Evolutionary conservation across 2,329 filamentous ascomycete species (phyloP).

Genomic region (Phaeosphaeria sp.): DNA sequence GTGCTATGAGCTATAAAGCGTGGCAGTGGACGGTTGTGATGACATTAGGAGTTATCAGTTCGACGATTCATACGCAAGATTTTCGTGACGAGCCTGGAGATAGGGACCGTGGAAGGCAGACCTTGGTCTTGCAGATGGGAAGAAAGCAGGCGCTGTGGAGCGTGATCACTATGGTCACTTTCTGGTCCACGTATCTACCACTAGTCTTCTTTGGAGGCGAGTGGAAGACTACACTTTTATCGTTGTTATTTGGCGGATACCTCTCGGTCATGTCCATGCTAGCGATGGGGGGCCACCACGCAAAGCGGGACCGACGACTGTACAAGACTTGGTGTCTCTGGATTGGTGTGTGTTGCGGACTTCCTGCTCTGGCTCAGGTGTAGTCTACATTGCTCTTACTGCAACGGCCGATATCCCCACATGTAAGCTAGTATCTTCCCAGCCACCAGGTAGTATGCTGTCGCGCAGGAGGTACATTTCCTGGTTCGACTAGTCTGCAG

Average conservation of each 20-base stretch:
- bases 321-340: slow-evolving; percentile 24
- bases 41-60: slow-evolving; percentile 34
- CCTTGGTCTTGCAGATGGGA: slow-evolving; percentile 82
- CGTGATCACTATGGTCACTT: slow-evolving; percentile 11
- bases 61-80: slow-evolving; percentile 51
- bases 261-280: slow-evolving; percentile 2
- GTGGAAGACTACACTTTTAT: slow-evolving; percentile 1
- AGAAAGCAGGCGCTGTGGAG: slow-evolving; percentile 13
- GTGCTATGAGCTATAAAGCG: slow-evolving; percentile 7
- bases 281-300: not conserved
- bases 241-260: slow-evolving; percentile 5
- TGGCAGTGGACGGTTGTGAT: slow-evolving; percentile 41
- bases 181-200: slow-evolving; percentile 17
- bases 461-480: not conserved
- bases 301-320: slow-evolving; percentile 12
- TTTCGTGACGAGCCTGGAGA: slow-evolving; percentile 42
- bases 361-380: slow-evolving; percentile 6
- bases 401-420: not conserved
- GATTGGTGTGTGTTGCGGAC: slow-evolving; percentile 6
- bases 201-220: slow-evolving; percentile 7
- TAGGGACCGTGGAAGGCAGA: slow-evolving; percentile 76
- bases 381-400: not conserved
- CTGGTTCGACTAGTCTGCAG: not conserved
- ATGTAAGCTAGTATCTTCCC: not conserved
- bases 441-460: not conserved